Evolutionary conservation across 2,329 filamentous ascomycete species (phyloP).

Genomic region (Immersiporthe knoxdaviesiana): DNA sequence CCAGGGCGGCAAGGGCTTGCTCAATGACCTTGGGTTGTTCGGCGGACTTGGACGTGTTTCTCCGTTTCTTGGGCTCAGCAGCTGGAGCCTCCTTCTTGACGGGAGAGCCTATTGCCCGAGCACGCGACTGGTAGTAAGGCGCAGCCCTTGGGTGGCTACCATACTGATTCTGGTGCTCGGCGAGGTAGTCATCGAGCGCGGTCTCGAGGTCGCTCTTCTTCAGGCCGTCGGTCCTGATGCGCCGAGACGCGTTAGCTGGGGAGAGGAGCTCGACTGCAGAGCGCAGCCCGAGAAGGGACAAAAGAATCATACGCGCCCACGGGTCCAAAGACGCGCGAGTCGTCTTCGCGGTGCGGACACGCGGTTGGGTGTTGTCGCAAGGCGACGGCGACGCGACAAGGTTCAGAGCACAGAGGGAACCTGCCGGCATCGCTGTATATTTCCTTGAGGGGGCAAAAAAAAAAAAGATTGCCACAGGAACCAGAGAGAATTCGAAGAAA

Average conservation of each 20-base stretch:
- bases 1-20: constrained; percentile 41
- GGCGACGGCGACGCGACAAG: constrained; percentile 13
- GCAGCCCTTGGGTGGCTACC: constrained; percentile 65
- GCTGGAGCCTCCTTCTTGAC: constrained; percentile 58
- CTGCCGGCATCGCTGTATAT: background rate
- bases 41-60: constrained; percentile 48
- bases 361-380: constrained; percentile 1
- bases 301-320: background rate
- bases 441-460: no score
- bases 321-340: background rate
- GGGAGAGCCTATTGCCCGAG: constrained; percentile 61
- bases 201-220: constrained; percentile 81
- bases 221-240: constrained; percentile 65
- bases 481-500: background rate
- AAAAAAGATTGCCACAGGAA: background rate
- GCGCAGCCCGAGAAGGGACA: background rate
- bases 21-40: constrained; percentile 36
- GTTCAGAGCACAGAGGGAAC: background rate
- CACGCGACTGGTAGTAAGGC: constrained; percentile 76
- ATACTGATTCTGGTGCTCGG: constrained; percentile 68
- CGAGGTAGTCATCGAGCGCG: constrained; percentile 73
- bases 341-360: background rate
- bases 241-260: constrained; percentile 32
- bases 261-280: background rate
- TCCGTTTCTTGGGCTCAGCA: constrained; percentile 47